Conservation (phyloP, 129 eudicot species). For the Gnaphalium uliginosum region DNA sequence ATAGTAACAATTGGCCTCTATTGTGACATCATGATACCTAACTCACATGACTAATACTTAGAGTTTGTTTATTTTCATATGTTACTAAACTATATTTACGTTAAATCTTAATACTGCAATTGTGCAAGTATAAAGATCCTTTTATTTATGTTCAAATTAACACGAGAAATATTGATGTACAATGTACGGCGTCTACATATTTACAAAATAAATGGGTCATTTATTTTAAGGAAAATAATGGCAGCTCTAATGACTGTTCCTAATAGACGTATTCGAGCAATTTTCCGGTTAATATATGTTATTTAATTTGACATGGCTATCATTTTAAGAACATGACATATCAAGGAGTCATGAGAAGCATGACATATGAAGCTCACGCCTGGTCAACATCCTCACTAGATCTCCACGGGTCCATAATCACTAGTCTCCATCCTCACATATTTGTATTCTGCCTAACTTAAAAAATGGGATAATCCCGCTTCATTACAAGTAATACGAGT, state of each 20-base stretch:
- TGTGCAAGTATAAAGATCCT: background rate
- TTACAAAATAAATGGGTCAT: no score
- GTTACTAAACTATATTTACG: background rate
- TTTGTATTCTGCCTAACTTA: no score
- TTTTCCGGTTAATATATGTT: no score
- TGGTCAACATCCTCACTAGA: slow-evolving; percentile 23
- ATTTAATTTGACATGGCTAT: no score
- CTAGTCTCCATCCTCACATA: background rate
- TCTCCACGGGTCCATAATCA: slow-evolving; percentile 31
- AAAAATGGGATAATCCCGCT: no score
- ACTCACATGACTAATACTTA: background rate
- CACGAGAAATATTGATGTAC: no score
- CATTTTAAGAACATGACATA: slow-evolving; percentile 15
- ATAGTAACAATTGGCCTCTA: background rate
- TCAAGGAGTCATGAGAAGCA: slow-evolving; percentile 35
- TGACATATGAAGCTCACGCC: slow-evolving; percentile 26
- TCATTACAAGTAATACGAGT: no score
- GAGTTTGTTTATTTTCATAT: background rate
- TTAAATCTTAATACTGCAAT: background rate
- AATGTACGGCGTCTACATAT: no score
- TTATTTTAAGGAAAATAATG: no score
- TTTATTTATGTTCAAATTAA: no score
- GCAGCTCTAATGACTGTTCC: no score
- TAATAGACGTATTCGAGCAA: no score
- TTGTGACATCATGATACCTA: background rate